Percentiles rank a stretch among this genome's conserved stretches.
Evolutionary conservation across 805 yeast genomes (phyloP).

Genomic region (Candida vartiovaarae): DNA sequence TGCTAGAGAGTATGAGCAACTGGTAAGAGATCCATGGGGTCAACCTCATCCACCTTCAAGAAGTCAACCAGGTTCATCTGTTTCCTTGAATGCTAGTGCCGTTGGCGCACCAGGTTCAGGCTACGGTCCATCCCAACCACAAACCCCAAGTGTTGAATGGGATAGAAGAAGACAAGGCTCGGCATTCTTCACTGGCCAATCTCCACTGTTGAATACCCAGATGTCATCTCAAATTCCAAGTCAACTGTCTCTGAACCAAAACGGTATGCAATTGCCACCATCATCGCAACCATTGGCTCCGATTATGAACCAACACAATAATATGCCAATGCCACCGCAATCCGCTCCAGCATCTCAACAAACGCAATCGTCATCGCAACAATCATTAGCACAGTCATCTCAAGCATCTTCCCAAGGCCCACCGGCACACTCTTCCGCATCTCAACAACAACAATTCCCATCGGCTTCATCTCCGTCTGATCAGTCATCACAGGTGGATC

Average conservation of each 20-base stretch:
- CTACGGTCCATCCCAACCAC: constrained; percentile 28
- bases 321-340: constrained; percentile 3
- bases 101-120: constrained; percentile 6
- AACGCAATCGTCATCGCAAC: constrained; percentile 4
- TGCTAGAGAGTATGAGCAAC: constrained; percentile 33
- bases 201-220: constrained; percentile 20
- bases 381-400: background rate
- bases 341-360: constrained; percentile 4
- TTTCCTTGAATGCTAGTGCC: constrained; percentile 2
- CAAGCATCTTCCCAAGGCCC: background rate
- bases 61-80: constrained; percentile 3
- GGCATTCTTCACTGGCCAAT: constrained; percentile 37
- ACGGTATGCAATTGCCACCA: constrained; percentile 5
- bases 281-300: constrained; percentile 6
- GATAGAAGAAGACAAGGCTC: constrained; percentile 49
- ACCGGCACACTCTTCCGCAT: background rate
- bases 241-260: constrained; percentile 15
- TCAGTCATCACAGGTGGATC: constrained; percentile 42
- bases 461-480: constrained; percentile 1
- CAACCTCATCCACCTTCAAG: constrained; percentile 5
- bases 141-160: constrained; percentile 38
- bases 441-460: constrained; percentile 2
- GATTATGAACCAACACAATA: background rate
- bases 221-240: constrained; percentile 20
- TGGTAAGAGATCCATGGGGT: constrained; percentile 39